Base-by-base conservation (phyloP, 1,284 basidiomycete genomes). In the Ustilago sp. region DNA sequence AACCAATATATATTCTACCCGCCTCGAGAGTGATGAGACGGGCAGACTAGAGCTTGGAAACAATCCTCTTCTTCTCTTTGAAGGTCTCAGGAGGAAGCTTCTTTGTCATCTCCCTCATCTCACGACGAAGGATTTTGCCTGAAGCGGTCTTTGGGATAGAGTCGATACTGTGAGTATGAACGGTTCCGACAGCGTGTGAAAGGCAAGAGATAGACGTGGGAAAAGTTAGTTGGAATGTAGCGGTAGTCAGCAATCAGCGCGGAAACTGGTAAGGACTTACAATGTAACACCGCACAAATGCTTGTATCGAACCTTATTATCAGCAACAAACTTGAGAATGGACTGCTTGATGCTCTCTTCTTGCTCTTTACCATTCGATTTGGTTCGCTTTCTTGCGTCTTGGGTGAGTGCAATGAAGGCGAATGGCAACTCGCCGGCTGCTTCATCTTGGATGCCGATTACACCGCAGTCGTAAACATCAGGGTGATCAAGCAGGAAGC, bases 381-480 rank as follows among this genome's bases (percentile, higher is more conserved):
- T 13, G 87, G 88, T 85, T 17, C 88, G 87, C 58, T 86, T 85
- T 19, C 85, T 83, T 0, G 89, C 89, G 6, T 87, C 84, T 3
- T 87, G 83, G 59, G 87, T 88, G 9, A 90, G 88, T 1, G 91
- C 90, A n/a, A 93, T 87, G 80, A 90, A 93, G 0, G 92, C 92
- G 52, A 92, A 84, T 0, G 93, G 93, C 4, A 93, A 64, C 62
- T 94, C 93, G 41, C 93, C 93, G 55, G 90, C 91, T 76, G 91
- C 92, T 15, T 93, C 92, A 81, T 94, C 92, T 0, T 89, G 89
- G 3, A 93, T 85, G 3, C 92, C 90, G 7, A 94, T 91, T 12
- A 94, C 92, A 77, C 92, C 93, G 1, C 88, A 89, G 66, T 93
- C 91, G 1, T 88, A 63, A 0, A 94, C 90, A 76, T 92, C 91